Conservation (phyloP, 2,329 filamentous ascomycete genomes). For the Xylariaceae sp. region DNA sequence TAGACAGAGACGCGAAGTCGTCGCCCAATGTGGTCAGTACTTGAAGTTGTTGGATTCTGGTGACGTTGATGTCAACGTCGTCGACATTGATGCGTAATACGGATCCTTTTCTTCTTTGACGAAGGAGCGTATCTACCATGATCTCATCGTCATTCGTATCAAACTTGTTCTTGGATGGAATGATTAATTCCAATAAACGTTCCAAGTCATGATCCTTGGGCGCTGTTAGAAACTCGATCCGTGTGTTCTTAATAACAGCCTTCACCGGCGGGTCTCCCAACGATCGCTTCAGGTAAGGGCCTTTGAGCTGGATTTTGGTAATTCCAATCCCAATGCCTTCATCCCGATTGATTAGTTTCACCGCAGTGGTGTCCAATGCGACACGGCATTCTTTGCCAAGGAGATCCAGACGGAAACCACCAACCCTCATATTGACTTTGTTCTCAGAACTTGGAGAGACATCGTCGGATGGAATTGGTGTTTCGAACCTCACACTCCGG, state of each 20-base stretch:
- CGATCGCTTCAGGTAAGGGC: conserved; percentile 56
- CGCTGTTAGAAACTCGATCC: conserved; percentile 64
- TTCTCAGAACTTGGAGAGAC: conserved; percentile 44
- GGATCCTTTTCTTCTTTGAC: conserved; percentile 80
- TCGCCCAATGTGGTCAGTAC: conserved; percentile 66
- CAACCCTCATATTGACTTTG: conserved; percentile 73
- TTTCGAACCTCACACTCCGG: conserved; percentile 55
- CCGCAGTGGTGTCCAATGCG: conserved; percentile 67
- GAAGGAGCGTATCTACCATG: conserved; percentile 82
- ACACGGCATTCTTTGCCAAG: conserved; percentile 72
- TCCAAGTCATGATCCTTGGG: conserved; percentile 79
- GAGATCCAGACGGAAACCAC: conserved; percentile 71
- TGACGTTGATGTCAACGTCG: conserved; percentile 56
- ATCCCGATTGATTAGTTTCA: conserved; percentile 73
- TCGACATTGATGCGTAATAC: conserved; percentile 68
- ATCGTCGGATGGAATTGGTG: conserved; percentile 46
- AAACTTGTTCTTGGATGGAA: conserved; percentile 86
- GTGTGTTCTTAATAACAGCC: conserved; percentile 59
- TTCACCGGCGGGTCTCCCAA: conserved; percentile 55
- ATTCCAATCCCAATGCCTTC: conserved; percentile 68
- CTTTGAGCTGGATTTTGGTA: conserved; percentile 67
- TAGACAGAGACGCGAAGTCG: conserved; percentile 76
- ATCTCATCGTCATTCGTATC: conserved; percentile 85
- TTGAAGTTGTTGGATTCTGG: conserved; percentile 59
- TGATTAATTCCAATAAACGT: conserved; percentile 76